These are phyloP conservation scores for Pseudodiploospora longispora DNA, from an alignment of 2,329 filamentous ascomycete species.

Conservation along the genomic window DNA sequence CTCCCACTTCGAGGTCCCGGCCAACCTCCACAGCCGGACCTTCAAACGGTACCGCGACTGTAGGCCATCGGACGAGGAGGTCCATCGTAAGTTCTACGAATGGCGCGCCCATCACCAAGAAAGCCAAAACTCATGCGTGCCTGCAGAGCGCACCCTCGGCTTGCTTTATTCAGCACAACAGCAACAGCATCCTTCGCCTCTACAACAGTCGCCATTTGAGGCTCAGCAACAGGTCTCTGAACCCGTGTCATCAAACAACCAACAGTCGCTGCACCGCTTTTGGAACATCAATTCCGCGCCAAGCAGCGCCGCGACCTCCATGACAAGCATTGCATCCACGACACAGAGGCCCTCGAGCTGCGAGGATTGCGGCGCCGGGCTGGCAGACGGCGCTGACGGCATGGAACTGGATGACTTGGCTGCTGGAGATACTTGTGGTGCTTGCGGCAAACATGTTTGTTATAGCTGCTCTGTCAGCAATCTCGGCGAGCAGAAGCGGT, in stretches of 20 bases:
- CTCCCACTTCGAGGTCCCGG: conserved; percentile 21
- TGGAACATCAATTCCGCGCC: conserved; percentile 45
- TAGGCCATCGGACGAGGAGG: conserved; percentile 46
- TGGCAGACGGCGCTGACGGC: conserved; percentile 20
- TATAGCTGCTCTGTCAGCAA: conserved; percentile 52
- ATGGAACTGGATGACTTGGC: conserved; percentile 32
- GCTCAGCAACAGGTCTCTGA: conserved; percentile 5
- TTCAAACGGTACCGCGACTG: conserved; percentile 53
- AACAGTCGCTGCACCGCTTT: conserved; percentile 52
- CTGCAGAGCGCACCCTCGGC: conserved; percentile 46
- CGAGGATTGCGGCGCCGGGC: conserved; percentile 42
- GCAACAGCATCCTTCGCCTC: conserved; percentile 12
- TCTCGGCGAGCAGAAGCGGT: conserved; percentile 44
- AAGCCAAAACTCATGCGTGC: conserved; percentile 10
- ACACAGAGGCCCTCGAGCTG: conserved; percentile 30
- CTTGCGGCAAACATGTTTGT: conserved; percentile 49
- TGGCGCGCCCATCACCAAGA: conserved; percentile 9
- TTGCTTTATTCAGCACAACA: conserved; percentile 51
- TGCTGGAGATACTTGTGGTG: conserved; percentile 31
- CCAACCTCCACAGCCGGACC: conserved; percentile 48
- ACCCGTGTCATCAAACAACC: conserved; percentile 17
- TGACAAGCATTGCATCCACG: conserved; percentile 12
- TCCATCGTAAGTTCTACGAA: conserved; percentile 42
- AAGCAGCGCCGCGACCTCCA: conserved; percentile 15
- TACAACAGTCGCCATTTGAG: background rate